A percentile compares a stretch with the other conserved stretches of the same genome.
Conservation (phyloP, 257 asterid species). For the Leptodermis oblonga region DNA sequence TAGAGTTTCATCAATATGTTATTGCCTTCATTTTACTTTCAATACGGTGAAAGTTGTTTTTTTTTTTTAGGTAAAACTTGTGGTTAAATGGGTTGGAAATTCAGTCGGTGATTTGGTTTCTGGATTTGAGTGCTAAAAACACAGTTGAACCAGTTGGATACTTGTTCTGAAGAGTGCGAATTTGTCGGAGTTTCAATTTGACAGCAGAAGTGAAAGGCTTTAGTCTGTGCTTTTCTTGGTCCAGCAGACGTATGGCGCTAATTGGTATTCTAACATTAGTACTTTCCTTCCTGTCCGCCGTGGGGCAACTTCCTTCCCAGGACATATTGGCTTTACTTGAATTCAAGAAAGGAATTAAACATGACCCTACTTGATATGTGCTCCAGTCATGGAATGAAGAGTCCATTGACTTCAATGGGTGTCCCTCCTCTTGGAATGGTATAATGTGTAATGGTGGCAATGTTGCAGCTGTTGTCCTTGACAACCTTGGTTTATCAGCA, state of each 20-base stretch:
- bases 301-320: slow-evolving; percentile 92
- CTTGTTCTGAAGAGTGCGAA: too few species aligned
- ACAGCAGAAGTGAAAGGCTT: too few species aligned
- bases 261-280: slow-evolving; percentile 45
- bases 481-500: slow-evolving; percentile 61
- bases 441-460: slow-evolving; percentile 93
- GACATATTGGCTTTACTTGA: slow-evolving; percentile 78
- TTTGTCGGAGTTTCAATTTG: too few species aligned
- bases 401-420: slow-evolving; percentile 93
- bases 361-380: slow-evolving; percentile 87
- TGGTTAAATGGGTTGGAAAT: too few species aligned
- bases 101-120: too few species aligned
- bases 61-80: too few species aligned
- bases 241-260: slow-evolving; percentile 48
- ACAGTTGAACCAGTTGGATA: too few species aligned
- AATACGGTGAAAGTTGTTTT: neutral
- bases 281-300: slow-evolving; percentile 42
- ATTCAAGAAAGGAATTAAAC: slow-evolving; percentile 91
- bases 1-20: too few species aligned
- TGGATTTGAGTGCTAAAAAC: too few species aligned
- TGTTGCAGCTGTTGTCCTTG: slow-evolving; percentile 92
- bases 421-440: slow-evolving; percentile 99
- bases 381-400: slow-evolving; percentile 92
- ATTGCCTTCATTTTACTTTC: neutral
- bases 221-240: too few species aligned